A percentile compares a stretch with the other conserved stretches of the same genome.
Evolutionary conservation across 208 protist species (phyloP).

Genomic region (Leishmania aethiopica): DNA sequence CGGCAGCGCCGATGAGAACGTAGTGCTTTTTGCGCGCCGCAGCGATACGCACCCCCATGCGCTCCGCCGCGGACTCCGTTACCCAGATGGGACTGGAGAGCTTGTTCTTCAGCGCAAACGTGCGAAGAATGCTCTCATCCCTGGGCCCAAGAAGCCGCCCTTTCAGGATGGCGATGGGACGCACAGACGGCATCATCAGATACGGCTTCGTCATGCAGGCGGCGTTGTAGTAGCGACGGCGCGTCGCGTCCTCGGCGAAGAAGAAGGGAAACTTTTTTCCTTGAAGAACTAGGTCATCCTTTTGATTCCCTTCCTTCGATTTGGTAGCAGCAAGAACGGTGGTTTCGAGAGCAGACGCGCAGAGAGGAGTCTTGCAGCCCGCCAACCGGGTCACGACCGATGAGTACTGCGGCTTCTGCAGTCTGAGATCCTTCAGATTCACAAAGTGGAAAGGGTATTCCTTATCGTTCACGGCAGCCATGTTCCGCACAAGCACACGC

Average conservation of each 20-base stretch:
- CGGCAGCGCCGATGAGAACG: constrained; percentile 67
- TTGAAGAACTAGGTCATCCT: constrained; percentile 7
- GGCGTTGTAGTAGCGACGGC: constrained; percentile 88
- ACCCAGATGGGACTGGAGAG: constrained; percentile 90
- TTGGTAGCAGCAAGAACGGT: background rate
- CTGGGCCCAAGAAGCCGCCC: constrained; percentile 75
- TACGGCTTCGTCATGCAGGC: constrained; percentile 73
- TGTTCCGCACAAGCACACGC: constrained; percentile 79
- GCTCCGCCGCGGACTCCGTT: constrained; percentile 48
- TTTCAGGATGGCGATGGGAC: constrained; percentile 83
- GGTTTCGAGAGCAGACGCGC: constrained; percentile 21
- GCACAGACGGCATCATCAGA: constrained; percentile 74
- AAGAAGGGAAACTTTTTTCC: constrained; percentile 38
- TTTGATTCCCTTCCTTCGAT: constrained; percentile 5
- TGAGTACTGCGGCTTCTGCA: constrained; percentile 62
- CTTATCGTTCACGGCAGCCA: constrained; percentile 77
- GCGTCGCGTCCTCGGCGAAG: constrained; percentile 85
- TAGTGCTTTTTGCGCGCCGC: constrained; percentile 58
- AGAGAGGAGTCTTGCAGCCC: constrained; percentile 35
- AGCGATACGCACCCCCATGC: constrained; percentile 72
- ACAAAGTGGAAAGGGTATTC: constrained; percentile 88
- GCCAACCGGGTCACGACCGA: constrained; percentile 20
- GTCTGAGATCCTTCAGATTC: constrained; percentile 69
- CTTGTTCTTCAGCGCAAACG: constrained; percentile 81
- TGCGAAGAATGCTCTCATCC: constrained; percentile 76